Percentiles rank a stretch among this genome's conserved stretches.
Conservation (phyloP, 345 rosid species). For the Salix purpurea region DNA sequence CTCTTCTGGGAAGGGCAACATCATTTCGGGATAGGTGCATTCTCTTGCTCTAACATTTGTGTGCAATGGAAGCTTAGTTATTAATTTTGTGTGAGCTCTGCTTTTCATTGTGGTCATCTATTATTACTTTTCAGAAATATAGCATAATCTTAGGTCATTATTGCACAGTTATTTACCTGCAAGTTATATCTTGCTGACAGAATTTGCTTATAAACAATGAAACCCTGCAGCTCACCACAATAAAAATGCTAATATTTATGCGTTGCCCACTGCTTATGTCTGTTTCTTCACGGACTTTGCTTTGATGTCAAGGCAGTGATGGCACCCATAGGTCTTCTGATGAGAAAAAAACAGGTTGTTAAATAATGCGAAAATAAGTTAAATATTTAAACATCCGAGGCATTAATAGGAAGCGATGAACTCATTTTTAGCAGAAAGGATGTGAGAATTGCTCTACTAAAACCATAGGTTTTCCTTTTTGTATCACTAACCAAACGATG, state of each 20-base stretch:
- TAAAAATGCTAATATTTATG: neutral
- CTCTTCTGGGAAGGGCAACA: constrained; percentile 62
- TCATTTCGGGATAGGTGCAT: constrained; percentile 75
- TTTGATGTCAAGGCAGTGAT: neutral
- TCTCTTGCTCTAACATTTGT: constrained; percentile 5
- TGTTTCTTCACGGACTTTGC: neutral
- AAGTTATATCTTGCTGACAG: neutral
- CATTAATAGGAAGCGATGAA: neutral
- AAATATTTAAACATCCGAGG: neutral
- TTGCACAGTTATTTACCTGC: neutral
- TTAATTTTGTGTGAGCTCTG: neutral
- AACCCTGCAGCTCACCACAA: neutral
- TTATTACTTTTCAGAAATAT: neutral
- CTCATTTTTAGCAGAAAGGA: neutral
- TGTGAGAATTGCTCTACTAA: neutral
- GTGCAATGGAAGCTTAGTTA: neutral
- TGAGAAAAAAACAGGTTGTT: neutral
- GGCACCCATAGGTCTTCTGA: neutral
- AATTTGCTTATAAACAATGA: neutral
- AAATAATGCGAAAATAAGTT: neutral
- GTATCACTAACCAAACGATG: neutral
- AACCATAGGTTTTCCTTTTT: neutral
- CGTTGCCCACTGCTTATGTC: neutral
- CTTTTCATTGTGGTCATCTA: neutral
- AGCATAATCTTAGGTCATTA: neutral